Evolutionary conservation across 768 basidiomycete species (phyloP).

Genomic region (Collybia nuda): DNA sequence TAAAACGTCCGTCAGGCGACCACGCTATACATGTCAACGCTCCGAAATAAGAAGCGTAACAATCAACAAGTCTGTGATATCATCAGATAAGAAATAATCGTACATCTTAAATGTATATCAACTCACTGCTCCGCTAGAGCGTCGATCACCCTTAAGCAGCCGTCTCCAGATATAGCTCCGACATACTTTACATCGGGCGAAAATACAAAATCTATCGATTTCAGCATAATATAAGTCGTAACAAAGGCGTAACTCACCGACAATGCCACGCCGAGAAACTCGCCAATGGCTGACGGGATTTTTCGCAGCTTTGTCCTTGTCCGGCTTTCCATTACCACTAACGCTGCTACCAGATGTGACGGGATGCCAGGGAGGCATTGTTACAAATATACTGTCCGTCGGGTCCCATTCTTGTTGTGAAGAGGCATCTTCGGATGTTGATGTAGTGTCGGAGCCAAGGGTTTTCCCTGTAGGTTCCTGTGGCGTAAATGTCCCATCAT

Average conservation of each 20-base stretch:
- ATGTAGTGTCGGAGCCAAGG: conserved; percentile 21
- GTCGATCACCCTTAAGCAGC: conserved; percentile 88
- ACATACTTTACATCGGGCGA: conserved; percentile 92
- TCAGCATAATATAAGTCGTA: neutral
- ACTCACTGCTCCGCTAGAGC: conserved; percentile 81
- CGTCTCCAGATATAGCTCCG: conserved; percentile 91
- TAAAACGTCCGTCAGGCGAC: conserved; percentile 95
- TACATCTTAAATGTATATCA: neutral
- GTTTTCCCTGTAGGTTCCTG: conserved; percentile 47
- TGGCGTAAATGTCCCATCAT: conserved; percentile 75
- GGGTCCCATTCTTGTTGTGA: conserved; percentile 71
- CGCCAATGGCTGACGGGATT: conserved; percentile 94
- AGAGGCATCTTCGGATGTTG: conserved; percentile 25
- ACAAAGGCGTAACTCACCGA: conserved; percentile 47
- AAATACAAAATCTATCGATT: conserved; percentile 76
- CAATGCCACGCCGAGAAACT: conserved; percentile 66
- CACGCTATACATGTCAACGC: conserved; percentile 87
- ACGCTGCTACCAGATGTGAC: conserved; percentile 44
- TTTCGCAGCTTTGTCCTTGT: conserved; percentile 72
- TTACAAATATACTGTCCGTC: conserved; percentile 70
- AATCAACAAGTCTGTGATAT: conserved; percentile 76
- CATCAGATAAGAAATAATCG: neutral
- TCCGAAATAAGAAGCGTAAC: conserved; percentile 94
- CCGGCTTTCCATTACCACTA: conserved; percentile 36
- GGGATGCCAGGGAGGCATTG: conserved; percentile 87